phyloP scores from a whole-genome alignment of 2,329 filamentous ascomycete genomes.

The Nemania diffusa region DNA sequence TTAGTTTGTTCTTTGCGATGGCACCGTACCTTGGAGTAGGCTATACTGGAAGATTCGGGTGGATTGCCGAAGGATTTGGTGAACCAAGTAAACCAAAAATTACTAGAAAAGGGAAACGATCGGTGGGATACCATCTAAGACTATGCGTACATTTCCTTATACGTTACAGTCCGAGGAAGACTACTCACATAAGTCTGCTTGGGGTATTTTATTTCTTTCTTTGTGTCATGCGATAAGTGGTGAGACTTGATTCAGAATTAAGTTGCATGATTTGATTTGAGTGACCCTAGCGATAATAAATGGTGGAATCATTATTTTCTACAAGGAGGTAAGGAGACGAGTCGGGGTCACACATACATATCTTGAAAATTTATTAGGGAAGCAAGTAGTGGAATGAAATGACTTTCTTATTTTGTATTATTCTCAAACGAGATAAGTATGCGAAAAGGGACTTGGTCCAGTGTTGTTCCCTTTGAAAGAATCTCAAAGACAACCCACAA shows the following conservation, averaged over 20 bases:
- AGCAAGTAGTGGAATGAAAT: too few relatives aligned
- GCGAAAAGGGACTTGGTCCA: neutral
- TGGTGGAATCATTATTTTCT: neutral
- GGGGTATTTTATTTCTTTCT: too few relatives aligned
- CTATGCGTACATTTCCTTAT: too few relatives aligned
- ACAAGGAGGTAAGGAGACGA: too few relatives aligned
- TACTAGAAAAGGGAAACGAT: conserved; percentile 25
- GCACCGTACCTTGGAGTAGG: conserved; percentile 10
- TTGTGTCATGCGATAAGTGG: neutral
- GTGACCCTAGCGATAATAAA: neutral
- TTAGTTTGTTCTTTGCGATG: neutral
- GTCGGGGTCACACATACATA: neutral
- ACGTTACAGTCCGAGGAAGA: neutral
- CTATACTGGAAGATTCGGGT: neutral
- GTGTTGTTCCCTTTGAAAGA: neutral
- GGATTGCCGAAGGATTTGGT: conserved; percentile 5
- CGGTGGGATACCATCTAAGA: neutral
- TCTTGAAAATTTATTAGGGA: too few relatives aligned
- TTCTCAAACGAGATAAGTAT: too few relatives aligned
- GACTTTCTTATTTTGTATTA: too few relatives aligned
- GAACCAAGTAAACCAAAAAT: neutral
- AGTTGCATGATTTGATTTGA: neutral
- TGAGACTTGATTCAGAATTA: neutral
- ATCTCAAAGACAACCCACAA: neutral
- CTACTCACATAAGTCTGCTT: too few relatives aligned